Conservation (phyloP, 371 early-diverging fungal species). For the Mortierella polycephala region DNA sequence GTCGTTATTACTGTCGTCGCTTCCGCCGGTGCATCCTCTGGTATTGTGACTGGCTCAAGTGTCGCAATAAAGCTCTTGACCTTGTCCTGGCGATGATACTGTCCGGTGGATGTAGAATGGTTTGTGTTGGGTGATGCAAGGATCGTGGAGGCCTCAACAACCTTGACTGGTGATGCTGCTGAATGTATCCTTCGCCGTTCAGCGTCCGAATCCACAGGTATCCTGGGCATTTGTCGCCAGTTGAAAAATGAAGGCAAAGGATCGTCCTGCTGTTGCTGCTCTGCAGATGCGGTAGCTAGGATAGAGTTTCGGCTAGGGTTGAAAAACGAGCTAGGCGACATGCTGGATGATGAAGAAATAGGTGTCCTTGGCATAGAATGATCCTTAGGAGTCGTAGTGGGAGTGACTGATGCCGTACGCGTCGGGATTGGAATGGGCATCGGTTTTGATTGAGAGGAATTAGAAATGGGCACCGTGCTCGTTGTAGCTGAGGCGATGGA, state of each 20-base stretch:
- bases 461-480: neutral
- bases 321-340: constrained; percentile 22
- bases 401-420: neutral
- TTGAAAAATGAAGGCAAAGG: constrained; percentile 30
- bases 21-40: neutral
- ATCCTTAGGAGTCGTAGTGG: neutral
- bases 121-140: neutral
- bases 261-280: constrained; percentile 8
- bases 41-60: constrained; percentile 3
- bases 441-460: neutral
- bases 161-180: constrained; percentile 5
- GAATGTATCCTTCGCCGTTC: constrained; percentile 6
- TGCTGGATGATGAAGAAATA: neutral
- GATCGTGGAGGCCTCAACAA: constrained; percentile 3
- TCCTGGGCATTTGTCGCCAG: constrained; percentile 9
- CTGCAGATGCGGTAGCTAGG: neutral
- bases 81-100: neutral
- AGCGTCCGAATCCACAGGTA: constrained; percentile 1
- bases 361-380: neutral
- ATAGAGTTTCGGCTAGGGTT: constrained; percentile 20
- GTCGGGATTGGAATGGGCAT: constrained; percentile 5
- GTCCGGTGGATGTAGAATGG: neutral
- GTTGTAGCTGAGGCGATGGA: too few relatives aligned
- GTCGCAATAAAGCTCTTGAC: constrained; percentile 23
- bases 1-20: neutral